Percentiles rank a stretch among this genome's conserved stretches.
These are phyloP conservation scores for Ganoderma sp. DNA, from an alignment of 1,284 basidiomycete species.

Conservation along the genomic window DNA sequence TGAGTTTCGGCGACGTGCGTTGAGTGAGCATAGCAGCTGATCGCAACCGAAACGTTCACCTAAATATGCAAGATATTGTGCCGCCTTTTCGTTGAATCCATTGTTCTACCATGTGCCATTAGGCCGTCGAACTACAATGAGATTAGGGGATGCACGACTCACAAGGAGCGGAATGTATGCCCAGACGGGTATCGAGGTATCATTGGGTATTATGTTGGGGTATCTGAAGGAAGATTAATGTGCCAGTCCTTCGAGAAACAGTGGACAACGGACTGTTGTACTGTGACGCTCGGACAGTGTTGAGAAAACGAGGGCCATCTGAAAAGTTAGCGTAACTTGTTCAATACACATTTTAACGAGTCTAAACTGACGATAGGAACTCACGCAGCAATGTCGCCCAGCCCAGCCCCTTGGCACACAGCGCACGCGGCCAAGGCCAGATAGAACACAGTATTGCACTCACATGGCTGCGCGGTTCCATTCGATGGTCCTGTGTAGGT, in stretches of 20 bases:
- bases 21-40: not conserved
- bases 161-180: constrained; percentile 3
- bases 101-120: not conserved
- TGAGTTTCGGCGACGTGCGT: not conserved
- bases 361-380: not conserved
- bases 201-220: not conserved
- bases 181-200: constrained; percentile 3
- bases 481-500: not conserved
- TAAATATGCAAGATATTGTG: not conserved
- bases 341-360: not conserved
- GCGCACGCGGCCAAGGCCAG: constrained; percentile 3
- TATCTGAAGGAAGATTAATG: not conserved
- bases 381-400: not conserved
- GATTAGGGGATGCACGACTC: not conserved
- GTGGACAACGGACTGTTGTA: not conserved
- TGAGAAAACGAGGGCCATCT: constrained; percentile 8
- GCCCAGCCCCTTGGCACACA: constrained; percentile 3
- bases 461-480: not conserved
- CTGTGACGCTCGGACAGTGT: not conserved
- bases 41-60: not conserved
- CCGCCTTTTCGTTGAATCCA: not conserved
- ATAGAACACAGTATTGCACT: not conserved
- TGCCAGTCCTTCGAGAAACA: no score
- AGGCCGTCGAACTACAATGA: not conserved
- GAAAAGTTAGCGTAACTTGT: not conserved